Percentiles rank a stretch among this genome's conserved stretches.
These are phyloP conservation scores for Cucurbita pepo DNA, from an alignment of 306 rosid genomes.

Conservation along the genomic window DNA sequence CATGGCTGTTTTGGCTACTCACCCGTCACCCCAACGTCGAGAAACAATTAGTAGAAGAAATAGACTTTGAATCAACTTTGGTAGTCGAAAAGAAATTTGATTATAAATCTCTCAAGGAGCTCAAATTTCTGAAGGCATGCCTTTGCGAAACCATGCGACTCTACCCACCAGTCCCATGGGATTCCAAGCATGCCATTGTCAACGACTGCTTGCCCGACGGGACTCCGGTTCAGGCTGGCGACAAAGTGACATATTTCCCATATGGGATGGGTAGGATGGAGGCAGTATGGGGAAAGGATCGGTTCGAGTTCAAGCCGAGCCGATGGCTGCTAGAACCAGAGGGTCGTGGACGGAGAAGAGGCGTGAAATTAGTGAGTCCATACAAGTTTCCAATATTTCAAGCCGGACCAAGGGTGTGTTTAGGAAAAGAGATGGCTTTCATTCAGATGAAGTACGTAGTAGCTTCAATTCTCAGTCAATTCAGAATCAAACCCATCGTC, in stretches of 20 bases:
- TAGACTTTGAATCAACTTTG: not conserved
- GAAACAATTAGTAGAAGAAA: slow-evolving; percentile 33
- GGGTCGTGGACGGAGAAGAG: not conserved
- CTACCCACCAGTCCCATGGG: slow-evolving; percentile 88
- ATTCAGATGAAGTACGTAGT: slow-evolving; percentile 63
- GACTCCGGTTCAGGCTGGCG: slow-evolving; percentile 43
- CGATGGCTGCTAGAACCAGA: slow-evolving; percentile 51
- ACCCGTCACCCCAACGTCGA: slow-evolving; percentile 26
- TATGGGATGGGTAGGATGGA: slow-evolving; percentile 96
- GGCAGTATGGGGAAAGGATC: slow-evolving; percentile 58
- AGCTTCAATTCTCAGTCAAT: slow-evolving; percentile 42
- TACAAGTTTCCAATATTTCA: slow-evolving; percentile 64
- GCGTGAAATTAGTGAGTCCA: slow-evolving; percentile 33
- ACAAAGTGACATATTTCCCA: slow-evolving; percentile 74
- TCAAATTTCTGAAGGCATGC: slow-evolving; percentile 48
- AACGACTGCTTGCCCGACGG: slow-evolving; percentile 63
- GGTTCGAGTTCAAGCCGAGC: slow-evolving; percentile 58
- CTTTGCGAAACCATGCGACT: slow-evolving; percentile 76
- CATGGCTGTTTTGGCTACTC: slow-evolving; percentile 81
- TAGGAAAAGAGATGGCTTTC: slow-evolving; percentile 85
- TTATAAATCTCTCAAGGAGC: slow-evolving; percentile 30
- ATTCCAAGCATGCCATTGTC: slow-evolving; percentile 61
- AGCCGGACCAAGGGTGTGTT: slow-evolving; percentile 86
- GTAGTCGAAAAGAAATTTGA: not conserved
- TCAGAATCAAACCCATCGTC: slow-evolving; percentile 25